phyloP scores from a whole-genome alignment of 1,284 basidiomycete genomes.

The Wallemia mellicola region DNA sequence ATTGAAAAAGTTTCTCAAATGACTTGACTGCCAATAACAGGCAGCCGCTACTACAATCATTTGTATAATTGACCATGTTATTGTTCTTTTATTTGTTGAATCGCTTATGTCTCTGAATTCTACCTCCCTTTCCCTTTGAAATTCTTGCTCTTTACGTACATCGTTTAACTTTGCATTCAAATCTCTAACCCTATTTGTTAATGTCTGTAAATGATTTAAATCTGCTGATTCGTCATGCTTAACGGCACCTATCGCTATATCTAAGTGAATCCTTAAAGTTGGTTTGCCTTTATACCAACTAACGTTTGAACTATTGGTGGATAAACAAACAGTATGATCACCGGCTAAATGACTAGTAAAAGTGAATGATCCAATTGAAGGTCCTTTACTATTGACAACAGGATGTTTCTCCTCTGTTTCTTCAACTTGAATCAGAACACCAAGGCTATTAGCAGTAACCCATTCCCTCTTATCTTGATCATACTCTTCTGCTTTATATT shows the following conservation, averaged over 20 bases:
- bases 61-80: slow-evolving; percentile 78
- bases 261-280: slow-evolving; percentile 80
- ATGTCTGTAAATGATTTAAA: slow-evolving; percentile 53
- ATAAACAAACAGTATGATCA: slow-evolving; percentile 86
- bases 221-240: slow-evolving; percentile 35
- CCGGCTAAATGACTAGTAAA: slow-evolving; percentile 91
- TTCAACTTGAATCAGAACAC: slow-evolving; percentile 73
- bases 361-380: slow-evolving; percentile 69
- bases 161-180: slow-evolving; percentile 78
- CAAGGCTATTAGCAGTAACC: slow-evolving; percentile 39
- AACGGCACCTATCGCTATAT: slow-evolving; percentile 66
- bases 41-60: slow-evolving; percentile 54
- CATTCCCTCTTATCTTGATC: slow-evolving; percentile 39
- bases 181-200: slow-evolving; percentile 61
- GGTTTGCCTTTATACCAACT: slow-evolving; percentile 48
- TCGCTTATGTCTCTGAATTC: slow-evolving; percentile 72
- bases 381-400: slow-evolving; percentile 64
- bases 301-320: slow-evolving; percentile 42
- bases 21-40: slow-evolving; percentile 72
- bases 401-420: slow-evolving; percentile 42
- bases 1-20: slow-evolving; percentile 57
- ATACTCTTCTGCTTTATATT: slow-evolving; percentile 71
- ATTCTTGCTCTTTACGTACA: slow-evolving; percentile 82
- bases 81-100: slow-evolving; percentile 52
- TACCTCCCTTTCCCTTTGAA: slow-evolving; percentile 74